Evolutionary conservation across 805 yeast species (phyloP).

Genomic region (Cyberlindnera meyerae): DNA sequence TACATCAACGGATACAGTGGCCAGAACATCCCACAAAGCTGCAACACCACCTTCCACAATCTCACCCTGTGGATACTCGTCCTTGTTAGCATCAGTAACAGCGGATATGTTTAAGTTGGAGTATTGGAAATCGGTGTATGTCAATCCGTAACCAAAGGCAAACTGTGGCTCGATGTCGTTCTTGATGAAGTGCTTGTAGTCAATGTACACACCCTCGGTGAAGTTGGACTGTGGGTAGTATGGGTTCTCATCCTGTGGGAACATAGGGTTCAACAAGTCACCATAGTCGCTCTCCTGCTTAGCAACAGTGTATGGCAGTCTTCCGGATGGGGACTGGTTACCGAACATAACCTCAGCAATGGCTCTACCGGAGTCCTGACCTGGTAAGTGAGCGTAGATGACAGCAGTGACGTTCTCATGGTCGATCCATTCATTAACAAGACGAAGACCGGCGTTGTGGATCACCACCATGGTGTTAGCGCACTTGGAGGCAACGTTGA

Average conservation of each 20-base stretch:
- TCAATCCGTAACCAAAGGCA: conserved; percentile 57
- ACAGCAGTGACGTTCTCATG: conserved; percentile 10
- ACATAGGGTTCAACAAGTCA: not conserved
- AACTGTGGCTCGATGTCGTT: conserved; percentile 46
- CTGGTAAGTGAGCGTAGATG: conserved; percentile 9
- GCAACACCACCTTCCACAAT: conserved; percentile 9
- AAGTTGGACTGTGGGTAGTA: conserved; percentile 28
- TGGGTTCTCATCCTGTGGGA: conserved; percentile 21
- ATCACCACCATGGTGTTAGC: conserved; percentile 10
- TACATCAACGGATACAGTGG: too few species aligned
- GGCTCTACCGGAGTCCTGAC: conserved; percentile 9
- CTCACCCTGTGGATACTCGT: conserved; percentile 6
- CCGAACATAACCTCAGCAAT: conserved; percentile 9
- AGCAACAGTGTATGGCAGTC: conserved; percentile 9
- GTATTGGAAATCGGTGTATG: conserved; percentile 40
- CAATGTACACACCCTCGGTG: conserved; percentile 32
- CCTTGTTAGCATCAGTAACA: conserved; percentile 13
- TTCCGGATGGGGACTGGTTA: conserved; percentile 9
- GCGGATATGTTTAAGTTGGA: conserved; percentile 29
- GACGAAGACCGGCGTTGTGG: conserved; percentile 10
- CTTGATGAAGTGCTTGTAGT: conserved; percentile 52
- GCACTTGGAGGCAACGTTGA: conserved; percentile 8
- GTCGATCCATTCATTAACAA: conserved; percentile 8
- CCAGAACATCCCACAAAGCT: conserved; percentile 5
- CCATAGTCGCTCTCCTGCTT: conserved; percentile 8